Conservation (phyloP, 192 early-diverging fungal species). For the Backusella luteola region DNA sequence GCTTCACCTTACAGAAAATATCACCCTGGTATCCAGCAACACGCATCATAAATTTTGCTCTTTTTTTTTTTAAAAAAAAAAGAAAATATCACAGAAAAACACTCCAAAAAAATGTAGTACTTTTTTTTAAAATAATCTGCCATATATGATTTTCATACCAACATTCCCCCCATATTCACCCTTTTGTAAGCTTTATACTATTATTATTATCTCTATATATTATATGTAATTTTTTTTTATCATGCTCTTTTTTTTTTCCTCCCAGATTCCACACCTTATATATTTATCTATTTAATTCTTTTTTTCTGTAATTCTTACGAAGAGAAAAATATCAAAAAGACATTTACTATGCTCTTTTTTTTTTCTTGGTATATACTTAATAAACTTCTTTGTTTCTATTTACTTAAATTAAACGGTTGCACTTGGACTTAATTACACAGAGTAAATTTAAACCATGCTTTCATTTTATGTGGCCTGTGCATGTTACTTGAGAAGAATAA, state of each 20-base stretch:
- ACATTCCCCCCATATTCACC: neutral
- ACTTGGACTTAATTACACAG: neutral
- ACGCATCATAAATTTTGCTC: constrained; percentile 5
- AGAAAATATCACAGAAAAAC: neutral
- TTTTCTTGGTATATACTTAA: neutral
- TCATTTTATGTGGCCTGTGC: neutral
- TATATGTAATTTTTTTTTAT: neutral
- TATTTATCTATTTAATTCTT: neutral
- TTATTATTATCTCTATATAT: neutral
- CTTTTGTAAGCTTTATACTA: constrained; percentile 5
- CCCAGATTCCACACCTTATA: neutral
- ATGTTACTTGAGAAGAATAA: neutral
- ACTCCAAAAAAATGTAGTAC: neutral
- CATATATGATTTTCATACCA: constrained; percentile 2
- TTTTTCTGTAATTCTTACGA: neutral
- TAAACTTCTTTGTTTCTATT: neutral
- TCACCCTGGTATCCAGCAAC: constrained; percentile 7
- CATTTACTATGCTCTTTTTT: neutral
- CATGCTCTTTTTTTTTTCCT: neutral
- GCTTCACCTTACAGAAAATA: constrained; percentile 13
- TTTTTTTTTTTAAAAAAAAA: neutral
- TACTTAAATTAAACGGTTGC: neutral
- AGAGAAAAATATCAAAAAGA: neutral
- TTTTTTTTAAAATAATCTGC: constrained; percentile 3
- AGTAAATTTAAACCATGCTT: neutral